Base-by-base conservation (phyloP, 192 early-diverging fungal genomes). In the Dimargaris xerosporica region DNA sequence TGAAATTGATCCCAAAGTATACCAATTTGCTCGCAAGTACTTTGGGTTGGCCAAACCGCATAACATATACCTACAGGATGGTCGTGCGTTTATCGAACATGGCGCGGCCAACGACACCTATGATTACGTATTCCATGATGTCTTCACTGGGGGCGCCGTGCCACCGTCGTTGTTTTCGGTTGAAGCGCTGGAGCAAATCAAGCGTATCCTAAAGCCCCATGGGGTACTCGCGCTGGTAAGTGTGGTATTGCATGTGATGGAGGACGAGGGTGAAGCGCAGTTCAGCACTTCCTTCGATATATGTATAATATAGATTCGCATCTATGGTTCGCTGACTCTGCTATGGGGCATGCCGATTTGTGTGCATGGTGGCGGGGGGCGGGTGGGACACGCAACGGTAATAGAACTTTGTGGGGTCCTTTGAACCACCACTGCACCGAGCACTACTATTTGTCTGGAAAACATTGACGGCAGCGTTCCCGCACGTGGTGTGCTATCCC, bases 141-240 rank as follows among this genome's bases (percentile, higher is more conserved):
- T 96, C n/a, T 96, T 96, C 67, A 90, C 91, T 0, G 91, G 91
- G 47, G 93, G 93, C 0, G 78, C 80, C 3, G 85, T 93, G 4
- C 84, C 88, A 5, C 68, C 76, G 4, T 47, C 68, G 2, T 72
- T 96, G 67, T 91, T 91, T 66, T 84, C 87, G 7, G 70, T 82
- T 23, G 84, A 91, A 64, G 83, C 86, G 0, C 61, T 92, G 6
- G 60, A 69, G 55, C 75, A 82, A 11, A 71, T 87, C 66, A 73
- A 75, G 51, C 70, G 80, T 26, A 82, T 91, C 31, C 66, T 96
- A 54, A 84, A 82, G 62, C 70, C 78, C 3, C 75, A 86, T 68
- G 93, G 93, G 25, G 71, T 92, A 26, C 70, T 96, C 56, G 85
- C 88, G 15, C 66, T 95, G 74, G 85, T 83, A 70, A 41, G 70